Conservation (phyloP, 768 basidiomycete species). For the Mycena galericulata region DNA sequence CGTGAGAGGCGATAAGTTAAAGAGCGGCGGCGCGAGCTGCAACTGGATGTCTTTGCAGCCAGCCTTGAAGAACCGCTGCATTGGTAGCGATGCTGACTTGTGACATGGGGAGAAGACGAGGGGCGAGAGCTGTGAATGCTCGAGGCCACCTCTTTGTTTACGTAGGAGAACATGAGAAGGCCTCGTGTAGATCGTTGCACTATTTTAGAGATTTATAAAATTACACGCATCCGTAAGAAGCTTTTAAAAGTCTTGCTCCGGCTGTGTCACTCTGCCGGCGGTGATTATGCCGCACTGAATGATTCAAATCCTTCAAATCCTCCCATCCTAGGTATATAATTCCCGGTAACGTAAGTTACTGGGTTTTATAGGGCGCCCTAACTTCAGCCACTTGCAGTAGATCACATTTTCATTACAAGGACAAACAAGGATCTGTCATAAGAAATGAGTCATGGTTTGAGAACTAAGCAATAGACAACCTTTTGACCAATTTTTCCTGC, state of each 20-base stretch:
- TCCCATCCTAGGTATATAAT: too few relatives aligned
- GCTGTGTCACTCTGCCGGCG: background rate
- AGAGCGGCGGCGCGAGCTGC: background rate
- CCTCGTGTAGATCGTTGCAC: background rate
- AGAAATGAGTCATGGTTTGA: too few relatives aligned
- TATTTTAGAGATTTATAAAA: background rate
- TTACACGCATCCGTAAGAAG: background rate
- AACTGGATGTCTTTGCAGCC: background rate
- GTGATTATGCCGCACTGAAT: conserved; percentile 3
- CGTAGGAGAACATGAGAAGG: background rate
- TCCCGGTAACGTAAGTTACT: too few relatives aligned
- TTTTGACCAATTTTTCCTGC: too few relatives aligned
- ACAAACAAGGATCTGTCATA: too few relatives aligned
- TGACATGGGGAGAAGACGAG: conserved; percentile 1
- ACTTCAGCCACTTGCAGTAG: too few relatives aligned
- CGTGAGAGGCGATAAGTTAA: background rate
- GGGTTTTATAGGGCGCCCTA: too few relatives aligned
- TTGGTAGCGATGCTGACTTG: conserved; percentile 1
- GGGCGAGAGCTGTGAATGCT: background rate
- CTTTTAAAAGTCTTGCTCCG: conserved; percentile 3
- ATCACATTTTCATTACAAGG: too few relatives aligned
- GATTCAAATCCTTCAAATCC: background rate
- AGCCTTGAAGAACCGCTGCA: conserved; percentile 4
- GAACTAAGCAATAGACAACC: too few relatives aligned
- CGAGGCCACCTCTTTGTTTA: background rate